Conservation (phyloP, 371 early-diverging fungal genomes). For the Lichtheimia ornata region DNA sequence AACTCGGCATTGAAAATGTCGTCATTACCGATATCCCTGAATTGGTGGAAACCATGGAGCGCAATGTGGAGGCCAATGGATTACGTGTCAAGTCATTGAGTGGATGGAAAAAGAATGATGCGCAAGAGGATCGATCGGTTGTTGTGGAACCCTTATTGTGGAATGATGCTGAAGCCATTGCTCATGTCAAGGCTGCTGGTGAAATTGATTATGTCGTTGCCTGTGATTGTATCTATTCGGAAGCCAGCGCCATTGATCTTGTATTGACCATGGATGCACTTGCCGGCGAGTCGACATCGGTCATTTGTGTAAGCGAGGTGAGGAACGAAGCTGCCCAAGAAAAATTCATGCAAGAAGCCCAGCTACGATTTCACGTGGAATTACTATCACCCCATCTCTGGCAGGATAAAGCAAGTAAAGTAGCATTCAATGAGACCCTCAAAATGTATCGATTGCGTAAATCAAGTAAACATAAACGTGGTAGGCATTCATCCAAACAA, state of each 20-base stretch:
- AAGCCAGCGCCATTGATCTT: constrained; percentile 51
- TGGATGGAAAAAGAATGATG: constrained; percentile 39
- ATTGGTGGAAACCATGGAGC: constrained; percentile 41
- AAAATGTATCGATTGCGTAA: constrained; percentile 44
- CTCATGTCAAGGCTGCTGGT: constrained; percentile 26
- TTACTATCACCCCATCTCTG: constrained; percentile 42
- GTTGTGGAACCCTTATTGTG: constrained; percentile 48
- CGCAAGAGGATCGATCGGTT: constrained; percentile 20
- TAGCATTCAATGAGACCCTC: constrained; percentile 48
- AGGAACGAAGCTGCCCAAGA: constrained; percentile 57
- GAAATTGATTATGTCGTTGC: constrained; percentile 54
- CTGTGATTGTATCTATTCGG: constrained; percentile 60
- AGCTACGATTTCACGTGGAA: constrained; percentile 36
- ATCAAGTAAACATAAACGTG: not conserved
- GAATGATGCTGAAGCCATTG: constrained; percentile 41
- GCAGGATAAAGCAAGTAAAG: constrained; percentile 40
- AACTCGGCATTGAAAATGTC: constrained; percentile 46
- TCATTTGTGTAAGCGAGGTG: constrained; percentile 55
- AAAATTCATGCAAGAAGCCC: constrained; percentile 43
- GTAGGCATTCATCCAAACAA: too few species aligned
- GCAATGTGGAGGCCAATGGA: constrained; percentile 48
- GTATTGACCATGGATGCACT: constrained; percentile 48
- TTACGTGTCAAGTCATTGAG: constrained; percentile 31
- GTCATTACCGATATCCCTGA: constrained; percentile 51
- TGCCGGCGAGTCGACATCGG: constrained; percentile 31